Evolutionary conservation across 2,329 filamentous ascomycete genomes (phyloP).

Genomic region (Pseudopithomyces maydicus): DNA sequence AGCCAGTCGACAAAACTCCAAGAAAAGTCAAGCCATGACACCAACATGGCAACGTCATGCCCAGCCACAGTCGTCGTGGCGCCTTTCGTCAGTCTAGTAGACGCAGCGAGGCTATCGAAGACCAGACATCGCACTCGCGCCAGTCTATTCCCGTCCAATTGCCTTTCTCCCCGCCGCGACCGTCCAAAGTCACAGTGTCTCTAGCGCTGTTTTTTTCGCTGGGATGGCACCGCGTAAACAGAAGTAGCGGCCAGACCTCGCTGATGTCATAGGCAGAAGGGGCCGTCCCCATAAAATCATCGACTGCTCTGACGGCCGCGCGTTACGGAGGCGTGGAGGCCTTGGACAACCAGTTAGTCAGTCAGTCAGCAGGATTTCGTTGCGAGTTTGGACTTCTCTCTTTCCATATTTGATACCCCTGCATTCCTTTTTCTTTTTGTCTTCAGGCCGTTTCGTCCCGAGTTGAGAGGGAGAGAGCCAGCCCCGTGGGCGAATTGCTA

Average conservation of each 20-base stretch:
- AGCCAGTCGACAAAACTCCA: background rate
- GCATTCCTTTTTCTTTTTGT: too few relatives aligned
- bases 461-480: too few relatives aligned
- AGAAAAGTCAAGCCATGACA: background rate
- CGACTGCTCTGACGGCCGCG: constrained; percentile 24
- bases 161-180: background rate
- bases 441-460: too few relatives aligned
- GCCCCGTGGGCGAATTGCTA: background rate
- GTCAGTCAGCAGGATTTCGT: background rate
- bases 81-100: background rate
- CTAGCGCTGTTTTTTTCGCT: constrained; percentile 19
- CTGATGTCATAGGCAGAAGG: constrained; percentile 29
- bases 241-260: constrained; percentile 7
- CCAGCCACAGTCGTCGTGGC: constrained; percentile 9
- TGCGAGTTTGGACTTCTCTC: constrained; percentile 7
- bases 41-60: constrained; percentile 3
- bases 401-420: constrained; percentile 1
- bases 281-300: constrained; percentile 27
- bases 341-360: too few relatives aligned
- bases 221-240: background rate
- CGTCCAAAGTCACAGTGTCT: background rate
- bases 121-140: background rate
- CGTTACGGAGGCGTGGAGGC: constrained; percentile 17
- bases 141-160: constrained; percentile 6
- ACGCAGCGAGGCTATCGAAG: constrained; percentile 1